Base-by-base conservation (phyloP, 2,329 filamentous ascomycete species). In the Xylariomycetidae sp. region DNA sequence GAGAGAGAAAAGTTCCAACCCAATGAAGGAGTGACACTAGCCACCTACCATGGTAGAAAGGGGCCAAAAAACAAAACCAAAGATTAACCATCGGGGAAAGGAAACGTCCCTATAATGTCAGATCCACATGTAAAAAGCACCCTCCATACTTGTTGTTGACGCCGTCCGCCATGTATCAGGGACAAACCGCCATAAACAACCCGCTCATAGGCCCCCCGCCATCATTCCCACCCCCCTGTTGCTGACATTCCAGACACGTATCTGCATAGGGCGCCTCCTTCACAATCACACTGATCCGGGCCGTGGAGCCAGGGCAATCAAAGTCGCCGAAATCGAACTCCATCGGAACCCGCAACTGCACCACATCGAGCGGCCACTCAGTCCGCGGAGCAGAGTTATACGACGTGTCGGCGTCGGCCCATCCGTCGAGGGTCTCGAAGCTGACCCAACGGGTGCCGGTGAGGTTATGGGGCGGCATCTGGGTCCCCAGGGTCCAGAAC, bases 401-500 rank as follows among this genome's bases (percentile, higher is more conserved):
- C 6, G 40, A 52, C 10, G 49, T 51, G 9, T 42, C 34, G 0
- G 40, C 33, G 4, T 18, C 13, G 2, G 38, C 40, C 15, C 42
- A 38, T 6, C 32, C 41, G 22, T 49, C 43, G 10, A 53, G 44
- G 4, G 45, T 38, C 14, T 38, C 39, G 22, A 54, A 48, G 4
- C 29, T 31, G 5, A 49, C 44, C 1, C 36, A 5, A 4, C 48
- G 46, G 4, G 39, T 41, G 16, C 46, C 50, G 6, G 44, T 48
- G 2, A 53, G 35, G 7, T 32, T 40, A 25, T 41, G 45, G 13
- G 29, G 27, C 3, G n/a, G 15, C 25, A 13, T 13, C n/a, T 11
- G 15, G 9, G n/a, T 29, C 23, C 35, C 34, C 13, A 49, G 25
- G 13, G 82, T 63, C 70, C 85, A 85, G 36, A 79, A 62, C 7